Evolutionary conservation across 768 basidiomycete species (phyloP).

Genomic region (Pisolithus orientalis): DNA sequence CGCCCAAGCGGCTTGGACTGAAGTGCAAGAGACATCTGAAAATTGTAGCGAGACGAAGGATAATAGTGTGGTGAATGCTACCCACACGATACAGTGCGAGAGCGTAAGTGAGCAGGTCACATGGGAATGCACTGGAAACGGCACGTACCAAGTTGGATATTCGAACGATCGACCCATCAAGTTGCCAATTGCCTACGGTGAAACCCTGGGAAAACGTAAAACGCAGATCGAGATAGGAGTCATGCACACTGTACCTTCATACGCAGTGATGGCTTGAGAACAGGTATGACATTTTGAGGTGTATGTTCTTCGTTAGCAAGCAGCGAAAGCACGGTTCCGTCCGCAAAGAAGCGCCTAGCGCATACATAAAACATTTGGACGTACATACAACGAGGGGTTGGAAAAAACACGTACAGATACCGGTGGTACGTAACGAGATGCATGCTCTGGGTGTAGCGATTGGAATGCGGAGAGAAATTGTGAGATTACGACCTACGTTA

Average conservation of each 20-base stretch:
- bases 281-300: conserved; percentile 67
- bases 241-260: conserved; percentile 51
- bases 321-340: conserved; percentile 81
- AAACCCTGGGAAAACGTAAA: conserved; percentile 47
- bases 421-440: conserved; percentile 92
- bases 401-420: conserved; percentile 56
- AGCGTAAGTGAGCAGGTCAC: conserved; percentile 4
- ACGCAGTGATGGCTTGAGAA: conserved; percentile 68
- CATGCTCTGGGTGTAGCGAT: conserved; percentile 44
- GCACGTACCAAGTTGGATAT: conserved; percentile 59
- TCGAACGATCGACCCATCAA: conserved; percentile 54
- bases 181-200: conserved; percentile 63
- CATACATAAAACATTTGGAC: background rate
- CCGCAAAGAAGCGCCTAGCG: conserved; percentile 75
- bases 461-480: conserved; percentile 1
- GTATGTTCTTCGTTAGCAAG: conserved; percentile 72
- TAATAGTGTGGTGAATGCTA: conserved; percentile 1
- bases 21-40: conserved; percentile 66
- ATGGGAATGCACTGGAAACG: conserved; percentile 1
- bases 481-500: conserved; percentile 46
- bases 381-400: background rate
- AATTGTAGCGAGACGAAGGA: conserved; percentile 47
- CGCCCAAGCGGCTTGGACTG: conserved; percentile 70
- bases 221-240: background rate
- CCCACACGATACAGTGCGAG: background rate